Conservation (phyloP, 495 filamentous ascomycete species). For the Bombardia bombarda region DNA sequence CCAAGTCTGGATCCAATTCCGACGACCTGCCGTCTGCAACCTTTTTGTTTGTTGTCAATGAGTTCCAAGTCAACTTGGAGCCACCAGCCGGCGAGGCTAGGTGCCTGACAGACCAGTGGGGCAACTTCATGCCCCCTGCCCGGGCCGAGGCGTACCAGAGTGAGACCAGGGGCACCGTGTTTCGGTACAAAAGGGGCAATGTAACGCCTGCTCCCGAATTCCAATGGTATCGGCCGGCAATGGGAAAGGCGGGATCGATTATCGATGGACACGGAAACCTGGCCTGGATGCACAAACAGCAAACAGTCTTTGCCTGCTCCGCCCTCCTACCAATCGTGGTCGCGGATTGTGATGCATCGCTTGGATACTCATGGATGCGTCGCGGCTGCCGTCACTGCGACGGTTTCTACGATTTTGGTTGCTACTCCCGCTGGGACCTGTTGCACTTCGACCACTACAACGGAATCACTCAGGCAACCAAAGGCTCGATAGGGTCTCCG, state of each 20-base stretch:
- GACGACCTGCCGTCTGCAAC: not conserved
- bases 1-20: not conserved
- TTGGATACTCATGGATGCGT: conserved; percentile 7
- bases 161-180: conserved; percentile 15
- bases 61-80: conserved; percentile 14
- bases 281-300: conserved; percentile 5
- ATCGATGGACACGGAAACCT: not conserved
- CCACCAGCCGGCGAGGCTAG: not conserved
- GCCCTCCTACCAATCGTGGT: conserved; percentile 23
- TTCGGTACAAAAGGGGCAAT: conserved; percentile 17
- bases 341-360: conserved; percentile 15
- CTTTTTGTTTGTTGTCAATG: conserved; percentile 31
- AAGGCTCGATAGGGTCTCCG: not conserved
- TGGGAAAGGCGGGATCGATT: conserved; percentile 10
- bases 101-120: conserved; percentile 14
- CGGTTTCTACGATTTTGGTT: not conserved
- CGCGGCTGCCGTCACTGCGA: conserved; percentile 8
- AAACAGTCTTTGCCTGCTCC: conserved; percentile 27
- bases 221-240: conserved; percentile 8
- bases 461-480: conserved; percentile 11
- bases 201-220: conserved; percentile 14
- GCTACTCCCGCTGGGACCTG: conserved; percentile 8
- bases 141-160: conserved; percentile 3
- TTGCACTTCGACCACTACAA: conserved; percentile 14
- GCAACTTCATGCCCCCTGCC: conserved; percentile 18